Base-by-base conservation (phyloP, 1,284 basidiomycete species). In the Phaffia rhodozyma region DNA sequence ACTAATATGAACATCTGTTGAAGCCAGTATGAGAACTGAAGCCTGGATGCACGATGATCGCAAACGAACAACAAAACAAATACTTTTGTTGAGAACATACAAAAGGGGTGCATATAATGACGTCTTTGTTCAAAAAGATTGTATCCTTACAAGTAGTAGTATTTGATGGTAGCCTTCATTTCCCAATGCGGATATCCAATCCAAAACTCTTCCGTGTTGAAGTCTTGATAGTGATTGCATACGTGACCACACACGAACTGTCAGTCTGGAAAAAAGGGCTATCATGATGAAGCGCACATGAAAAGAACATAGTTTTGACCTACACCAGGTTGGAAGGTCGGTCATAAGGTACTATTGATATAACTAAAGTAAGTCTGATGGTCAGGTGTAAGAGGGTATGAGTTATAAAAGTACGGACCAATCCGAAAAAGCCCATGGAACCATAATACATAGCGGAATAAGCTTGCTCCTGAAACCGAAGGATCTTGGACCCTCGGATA, bases 1-100 rank as follows among this genome's bases (percentile, higher is more conserved):
- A 89, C 78, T 48, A 97, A 82, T 18, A 98, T 86, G 43, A 97
- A 77, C 65, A 94, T 83, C 75, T 98, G 92, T 72, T 98, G 93
- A 60, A 85, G 82, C 94, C 94, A 98, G 74, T 97, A 97, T 1
- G 91, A 80, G 56, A 83, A 81, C 73, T 91, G 88, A 76, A 89
- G 63, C 30, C 61, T 62, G 25, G n/a, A n/a, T 32, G 21, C n/a
- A 3, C 3, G 25, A 21, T 2, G 5, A 30, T 47, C 20, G 34
- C 27, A 6, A 11, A 43, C 13, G 16, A 43, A 43, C 13, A 16
- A 43, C 13, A 16, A 16, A 43, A 43, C 13, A 5, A 43, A 43
- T 34, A 34, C 4, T 5, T 9, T 2, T 32, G 50, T 13, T 7
- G 13, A 29, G n/a, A n/a, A 52, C n/a, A 29, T 23, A 5, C 13